Evolutionary conservation across 177 flowering plant species (phyloP).

Genomic region (Vitis hybrid): DNA sequence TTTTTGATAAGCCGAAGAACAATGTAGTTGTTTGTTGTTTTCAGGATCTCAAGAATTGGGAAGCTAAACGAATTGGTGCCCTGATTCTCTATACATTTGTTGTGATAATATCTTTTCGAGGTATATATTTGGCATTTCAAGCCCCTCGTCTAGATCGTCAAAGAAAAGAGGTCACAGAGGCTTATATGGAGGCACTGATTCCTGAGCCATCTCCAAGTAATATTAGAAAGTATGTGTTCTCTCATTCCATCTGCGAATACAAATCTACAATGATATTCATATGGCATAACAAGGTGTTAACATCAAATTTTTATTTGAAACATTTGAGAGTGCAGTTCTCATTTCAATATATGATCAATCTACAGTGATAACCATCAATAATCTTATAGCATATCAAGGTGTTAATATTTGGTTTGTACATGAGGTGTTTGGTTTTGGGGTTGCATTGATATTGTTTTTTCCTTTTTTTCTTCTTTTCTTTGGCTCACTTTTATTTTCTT

Average conservation of each 20-base stretch:
- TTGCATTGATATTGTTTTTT: too few relatives aligned
- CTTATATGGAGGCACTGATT: constrained; percentile 94
- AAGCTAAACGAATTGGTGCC: constrained; percentile 62
- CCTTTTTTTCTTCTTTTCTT: too few relatives aligned
- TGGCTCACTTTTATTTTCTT: too few relatives aligned
- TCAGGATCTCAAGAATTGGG: constrained; percentile 87
- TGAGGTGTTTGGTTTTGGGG: too few relatives aligned
- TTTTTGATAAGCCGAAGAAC: neutral
- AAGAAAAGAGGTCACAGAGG: constrained; percentile 70
- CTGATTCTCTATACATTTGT: constrained; percentile 56
- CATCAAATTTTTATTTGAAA: neutral
- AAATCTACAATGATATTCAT: neutral
- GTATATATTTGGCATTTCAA: constrained; percentile 50
- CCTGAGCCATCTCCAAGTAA: constrained; percentile 89
- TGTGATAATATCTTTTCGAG: constrained; percentile 54
- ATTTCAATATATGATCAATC: neutral
- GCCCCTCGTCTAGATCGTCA: constrained; percentile 46
- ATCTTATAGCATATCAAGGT: too few relatives aligned
- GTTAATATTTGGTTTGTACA: too few relatives aligned
- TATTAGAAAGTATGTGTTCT: constrained; percentile 57
- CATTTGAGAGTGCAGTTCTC: neutral
- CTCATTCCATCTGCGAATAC: neutral
- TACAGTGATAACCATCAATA: too few relatives aligned
- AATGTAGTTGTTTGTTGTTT: constrained; percentile 13
- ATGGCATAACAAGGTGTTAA: neutral